Evolutionary conservation across 176 grass and related monocot genomes (phyloP), one percentile per base, ranked within the genome.

Genomic region (Tillandsia fasciculata): DNA sequence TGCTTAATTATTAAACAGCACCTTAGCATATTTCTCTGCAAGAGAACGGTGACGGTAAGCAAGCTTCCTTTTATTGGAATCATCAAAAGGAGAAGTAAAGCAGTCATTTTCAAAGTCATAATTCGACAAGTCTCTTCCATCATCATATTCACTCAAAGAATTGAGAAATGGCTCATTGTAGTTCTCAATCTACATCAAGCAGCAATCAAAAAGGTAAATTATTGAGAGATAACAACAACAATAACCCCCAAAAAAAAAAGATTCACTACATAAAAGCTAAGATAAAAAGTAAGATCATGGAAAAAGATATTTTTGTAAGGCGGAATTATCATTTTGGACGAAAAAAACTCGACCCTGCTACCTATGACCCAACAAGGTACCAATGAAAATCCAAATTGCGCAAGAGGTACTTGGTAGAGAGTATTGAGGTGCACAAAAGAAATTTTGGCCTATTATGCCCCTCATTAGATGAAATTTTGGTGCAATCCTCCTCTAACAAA

Each of bases 21-120:
- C 92, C 92, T 91, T 85, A 73, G 79, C 80, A 83, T 91, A 96
- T 74, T 96, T 96, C 49, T 96, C 88, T 70, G 72, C 27, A 67
- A 89, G 78, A 66, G 85, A 73, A 71, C 88, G 92, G 65, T 91
- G 88, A 70, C 92, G 84, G 61, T 91, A 96, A 80, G 92, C 88
- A 75, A 96, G 88, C 75, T 91, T 96, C 73, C 70, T 96, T 84
- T 96, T 91, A 63, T 85, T 96, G 63, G 63, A 26, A 82, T 88
- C 84, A 84, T 96, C 92, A 69, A 70, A 88, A 67, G 88, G 92
- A 53, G 83, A 79, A 67, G 76, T 79, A 86, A 96, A 88, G 70
- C 75, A 72, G 58, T 96, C 88, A 23, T 72, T 85, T 74, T 84
- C 77, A 76, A 96, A 96, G 71, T 91, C 86, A 89, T 96, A 96